Percentiles rank a stretch among this genome's conserved stretches.
phyloP scores from a whole-genome alignment of 495 filamentous ascomycete species.

The Penicillium soppii region DNA sequence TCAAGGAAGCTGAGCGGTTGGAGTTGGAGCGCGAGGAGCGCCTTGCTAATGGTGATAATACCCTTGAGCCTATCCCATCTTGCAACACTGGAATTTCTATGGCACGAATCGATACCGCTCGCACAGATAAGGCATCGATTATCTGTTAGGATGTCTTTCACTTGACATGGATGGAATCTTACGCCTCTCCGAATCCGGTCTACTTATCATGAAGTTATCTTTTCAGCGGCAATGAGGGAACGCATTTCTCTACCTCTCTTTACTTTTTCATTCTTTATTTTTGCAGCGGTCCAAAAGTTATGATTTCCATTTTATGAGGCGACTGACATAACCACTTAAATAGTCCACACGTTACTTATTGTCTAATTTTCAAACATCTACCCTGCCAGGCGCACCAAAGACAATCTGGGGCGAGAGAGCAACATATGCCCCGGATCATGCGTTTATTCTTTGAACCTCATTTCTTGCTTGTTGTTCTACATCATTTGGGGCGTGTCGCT shows the following conservation, averaged over 20 bases:
- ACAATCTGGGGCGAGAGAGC: no score
- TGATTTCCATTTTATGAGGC: not conserved
- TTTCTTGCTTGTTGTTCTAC: not conserved
- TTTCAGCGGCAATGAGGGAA: not conserved
- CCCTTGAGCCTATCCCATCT: slow-evolving; percentile 14
- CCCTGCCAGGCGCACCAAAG: no score
- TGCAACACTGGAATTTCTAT: slow-evolving; percentile 11
- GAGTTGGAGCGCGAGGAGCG: slow-evolving; percentile 21
- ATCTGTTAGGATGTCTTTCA: slow-evolving; percentile 11
- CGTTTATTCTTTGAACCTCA: no score
- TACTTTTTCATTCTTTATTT: not conserved
- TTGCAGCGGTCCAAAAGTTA: slow-evolving; percentile 12
- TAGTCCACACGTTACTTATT: not conserved
- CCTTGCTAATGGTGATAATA: slow-evolving; percentile 4
- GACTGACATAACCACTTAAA: slow-evolving; percentile 3
- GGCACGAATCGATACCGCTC: slow-evolving; percentile 22
- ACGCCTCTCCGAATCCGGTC: not conserved
- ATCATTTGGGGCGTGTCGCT: not conserved
- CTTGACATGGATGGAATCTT: not conserved
- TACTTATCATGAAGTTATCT: not conserved
- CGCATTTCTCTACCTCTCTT: not conserved
- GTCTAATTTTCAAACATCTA: slow-evolving; percentile 11
- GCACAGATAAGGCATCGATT: slow-evolving; percentile 25
- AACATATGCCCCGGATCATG: no score
- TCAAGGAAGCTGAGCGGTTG: slow-evolving; percentile 26